These are phyloP conservation scores for Phylloporus sp. DNA, from an alignment of 768 basidiomycete genomes.

Conservation along the genomic window DNA sequence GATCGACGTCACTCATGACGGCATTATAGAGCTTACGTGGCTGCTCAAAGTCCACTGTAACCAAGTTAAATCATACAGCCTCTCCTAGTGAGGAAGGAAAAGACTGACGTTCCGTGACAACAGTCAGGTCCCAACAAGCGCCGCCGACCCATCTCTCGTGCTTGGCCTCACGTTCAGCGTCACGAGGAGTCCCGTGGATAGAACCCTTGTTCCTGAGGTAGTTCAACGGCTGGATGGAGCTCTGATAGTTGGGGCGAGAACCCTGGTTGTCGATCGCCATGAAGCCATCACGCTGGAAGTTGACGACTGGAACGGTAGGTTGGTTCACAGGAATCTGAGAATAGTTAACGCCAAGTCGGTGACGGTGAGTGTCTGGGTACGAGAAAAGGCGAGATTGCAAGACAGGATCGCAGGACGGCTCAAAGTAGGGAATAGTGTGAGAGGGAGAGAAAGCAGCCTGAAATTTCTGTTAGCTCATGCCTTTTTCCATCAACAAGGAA, in stretches of 20 bases:
- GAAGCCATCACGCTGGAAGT: conserved; percentile 90
- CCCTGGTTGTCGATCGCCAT: conserved; percentile 75
- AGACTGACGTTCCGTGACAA: conserved; percentile 73
- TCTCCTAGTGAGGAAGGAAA: background rate
- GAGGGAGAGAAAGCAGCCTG: conserved; percentile 83
- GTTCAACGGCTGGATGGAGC: conserved; percentile 65
- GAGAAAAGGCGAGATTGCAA: conserved; percentile 93
- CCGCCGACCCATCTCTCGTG: conserved; percentile 77
- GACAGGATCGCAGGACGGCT: conserved; percentile 88
- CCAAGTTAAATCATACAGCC: background rate
- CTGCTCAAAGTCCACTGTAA: conserved; percentile 77
- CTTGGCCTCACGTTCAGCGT: conserved; percentile 34
- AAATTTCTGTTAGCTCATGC: conserved; percentile 4
- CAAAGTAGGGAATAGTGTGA: conserved; percentile 82
- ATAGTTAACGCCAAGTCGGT: conserved; percentile 78
- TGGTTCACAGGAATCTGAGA: conserved; percentile 86
- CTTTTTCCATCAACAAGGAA: conserved; percentile 20
- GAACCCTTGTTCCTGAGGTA: conserved; percentile 50
- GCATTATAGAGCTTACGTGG: conserved; percentile 64
- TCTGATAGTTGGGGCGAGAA: conserved; percentile 81
- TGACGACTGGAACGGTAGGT: conserved; percentile 64
- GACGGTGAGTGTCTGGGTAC: conserved; percentile 85
- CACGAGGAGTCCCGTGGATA: conserved; percentile 38
- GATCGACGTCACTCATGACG: conserved; percentile 60
- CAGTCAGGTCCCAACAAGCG: conserved; percentile 63